Evolutionary conservation across 1,284 basidiomycete species (phyloP), one percentile per base, ranked within the genome.

Genomic region (Naganishia sp.): DNA sequence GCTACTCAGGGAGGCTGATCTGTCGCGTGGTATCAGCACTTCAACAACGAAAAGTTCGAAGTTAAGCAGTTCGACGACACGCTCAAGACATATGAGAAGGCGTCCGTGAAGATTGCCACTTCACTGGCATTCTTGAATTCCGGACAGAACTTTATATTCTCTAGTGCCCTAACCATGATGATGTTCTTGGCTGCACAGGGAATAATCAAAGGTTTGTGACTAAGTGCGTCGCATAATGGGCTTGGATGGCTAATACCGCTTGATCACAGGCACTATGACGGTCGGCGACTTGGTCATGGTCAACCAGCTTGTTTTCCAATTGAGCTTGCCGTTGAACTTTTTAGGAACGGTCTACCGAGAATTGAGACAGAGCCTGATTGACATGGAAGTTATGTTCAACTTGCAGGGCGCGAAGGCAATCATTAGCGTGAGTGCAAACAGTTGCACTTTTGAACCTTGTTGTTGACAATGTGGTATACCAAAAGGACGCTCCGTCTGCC

Each of bases 221-320:
- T 5, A 28, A 5, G 15, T 18, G 4, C 23, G 43, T n/a, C 11
- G 21, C 39, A 39, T 49, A 18, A 15, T 6, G 28, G 16, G 39
- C 18, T 31, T 11, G 23, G 6, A 36, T 65, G 31, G 55, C 55
- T 31, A 42, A 28, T 44, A 10, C 23, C 39, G 42, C 42, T 48
- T 52, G 28, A 11, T 23, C 25, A 13, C 68, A 92, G 94, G 94
- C 13, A 93, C 91, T 0, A 98, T 99, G 95, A 97, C 94, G 1
- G 86, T 99, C 28, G 96, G 95, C 11, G 95, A 99, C 76, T 85
- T 99, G 23, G 96, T 99, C 69, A 96, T 99, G 90, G 90, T 96
- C 73, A 99, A 99, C 78, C 95, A 98, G 77, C 85, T 99, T n/a
- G 94, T 99, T 45, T 99, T 99, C 82, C 96, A 99, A 78, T 83